phyloP scores from a whole-genome alignment of 2,329 filamentous ascomycete species.

The Macrophomina phaseolina region DNA sequence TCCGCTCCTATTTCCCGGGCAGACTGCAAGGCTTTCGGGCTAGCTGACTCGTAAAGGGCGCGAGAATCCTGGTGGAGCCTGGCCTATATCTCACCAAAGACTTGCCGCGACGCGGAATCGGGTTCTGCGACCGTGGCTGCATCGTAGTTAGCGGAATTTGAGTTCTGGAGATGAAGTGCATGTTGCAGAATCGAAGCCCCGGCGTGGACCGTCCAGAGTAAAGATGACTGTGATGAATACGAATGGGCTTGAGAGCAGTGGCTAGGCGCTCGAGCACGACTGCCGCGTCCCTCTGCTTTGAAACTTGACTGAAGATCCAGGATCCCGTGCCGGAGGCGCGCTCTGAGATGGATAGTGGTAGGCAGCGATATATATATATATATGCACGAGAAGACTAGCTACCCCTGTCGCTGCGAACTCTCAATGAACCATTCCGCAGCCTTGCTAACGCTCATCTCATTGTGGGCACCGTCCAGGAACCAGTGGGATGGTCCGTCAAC shows the following conservation, averaged over 20 bases:
- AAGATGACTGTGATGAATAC: too few species aligned
- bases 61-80: neutral
- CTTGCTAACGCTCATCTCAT: constrained; percentile 30
- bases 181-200: neutral
- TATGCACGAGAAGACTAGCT: neutral
- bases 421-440: constrained; percentile 30
- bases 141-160: neutral
- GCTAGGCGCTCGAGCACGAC: neutral
- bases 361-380: neutral
- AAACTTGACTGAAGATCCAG: neutral
- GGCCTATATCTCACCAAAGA: neutral
- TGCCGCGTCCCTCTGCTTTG: neutral
- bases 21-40: neutral
- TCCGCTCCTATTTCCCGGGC: neutral
- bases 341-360: neutral
- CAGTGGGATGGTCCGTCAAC: constrained; percentile 18
- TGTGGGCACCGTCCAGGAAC: constrained; percentile 33
- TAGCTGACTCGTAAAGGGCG: neutral
- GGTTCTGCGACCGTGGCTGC: neutral
- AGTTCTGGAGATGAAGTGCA: neutral
- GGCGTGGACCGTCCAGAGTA: too few species aligned
- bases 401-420: neutral
- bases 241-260: neutral
- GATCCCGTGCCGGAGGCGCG: neutral
- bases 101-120: neutral